Conservation (phyloP, 208 protist genomes). For the Leishmania major region DNA sequence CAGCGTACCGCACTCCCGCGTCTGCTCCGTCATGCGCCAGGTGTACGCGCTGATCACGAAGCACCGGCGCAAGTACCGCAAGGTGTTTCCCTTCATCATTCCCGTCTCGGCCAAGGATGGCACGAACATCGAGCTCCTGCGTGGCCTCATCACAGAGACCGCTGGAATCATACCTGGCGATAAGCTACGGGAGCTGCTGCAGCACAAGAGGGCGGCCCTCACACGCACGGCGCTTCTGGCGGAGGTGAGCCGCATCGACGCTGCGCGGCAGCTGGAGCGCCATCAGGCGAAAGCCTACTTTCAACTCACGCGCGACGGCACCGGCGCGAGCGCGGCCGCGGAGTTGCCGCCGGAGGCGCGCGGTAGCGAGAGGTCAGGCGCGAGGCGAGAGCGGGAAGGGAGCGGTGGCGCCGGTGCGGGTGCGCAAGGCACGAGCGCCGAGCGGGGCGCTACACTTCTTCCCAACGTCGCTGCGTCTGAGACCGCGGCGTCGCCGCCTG, state of each 20-base stretch:
- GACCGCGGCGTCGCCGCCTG: neutral
- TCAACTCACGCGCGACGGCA: slow-evolving; percentile 10
- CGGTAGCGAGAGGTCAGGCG: neutral
- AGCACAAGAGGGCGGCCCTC: slow-evolving; percentile 45
- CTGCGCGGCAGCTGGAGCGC: slow-evolving; percentile 44
- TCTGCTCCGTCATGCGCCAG: slow-evolving; percentile 89
- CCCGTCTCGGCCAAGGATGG: slow-evolving; percentile 84
- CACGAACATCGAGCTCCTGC: slow-evolving; percentile 84
- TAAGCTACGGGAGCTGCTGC: slow-evolving; percentile 70
- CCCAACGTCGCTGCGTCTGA: neutral
- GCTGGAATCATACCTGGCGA: slow-evolving; percentile 87
- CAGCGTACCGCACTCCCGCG: slow-evolving; percentile 81
- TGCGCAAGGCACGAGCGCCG: neutral
- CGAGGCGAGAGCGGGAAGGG: neutral
- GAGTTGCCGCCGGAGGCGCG: neutral
- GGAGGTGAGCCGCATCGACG: slow-evolving; percentile 61
- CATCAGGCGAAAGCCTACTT: slow-evolving; percentile 51
- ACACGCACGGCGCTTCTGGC: slow-evolving; percentile 55
- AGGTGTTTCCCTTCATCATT: slow-evolving; percentile 88
- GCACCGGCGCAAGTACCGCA: slow-evolving; percentile 84
- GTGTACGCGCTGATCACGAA: slow-evolving; percentile 87
- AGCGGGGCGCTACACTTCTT: neutral
- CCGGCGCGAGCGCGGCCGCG: neutral
- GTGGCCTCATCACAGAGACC: slow-evolving; percentile 87
- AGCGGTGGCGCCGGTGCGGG: neutral